A percentile compares a stretch with the other conserved stretches of the same genome.
Evolutionary conservation across 2,329 filamentous ascomycete genomes (phyloP).

Genomic region (Cladophialophora immunda): DNA sequence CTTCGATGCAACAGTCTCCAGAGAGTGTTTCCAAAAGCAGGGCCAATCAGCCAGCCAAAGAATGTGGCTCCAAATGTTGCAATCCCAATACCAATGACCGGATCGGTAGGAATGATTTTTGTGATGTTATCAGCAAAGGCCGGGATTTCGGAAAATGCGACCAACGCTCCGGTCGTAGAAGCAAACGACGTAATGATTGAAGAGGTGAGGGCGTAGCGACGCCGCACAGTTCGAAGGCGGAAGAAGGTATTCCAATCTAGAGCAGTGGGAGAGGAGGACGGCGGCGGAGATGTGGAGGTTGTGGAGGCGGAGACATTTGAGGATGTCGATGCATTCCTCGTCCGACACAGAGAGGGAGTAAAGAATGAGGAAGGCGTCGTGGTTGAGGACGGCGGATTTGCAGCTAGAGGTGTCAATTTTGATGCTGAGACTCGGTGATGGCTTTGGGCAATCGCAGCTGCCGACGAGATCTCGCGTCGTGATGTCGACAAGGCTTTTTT

Average conservation of each 20-base stretch:
- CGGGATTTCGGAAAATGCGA: conserved; percentile 37
- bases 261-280: conserved; percentile 36
- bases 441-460: conserved; percentile 38
- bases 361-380: conserved; percentile 37
- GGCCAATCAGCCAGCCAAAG: conserved; percentile 88
- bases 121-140: conserved; percentile 39
- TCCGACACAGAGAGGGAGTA: conserved; percentile 34
- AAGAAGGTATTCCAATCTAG: conserved; percentile 95
- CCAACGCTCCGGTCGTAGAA: conserved; percentile 65
- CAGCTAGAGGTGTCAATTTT: conserved; percentile 22
- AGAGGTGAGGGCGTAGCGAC: conserved; percentile 82
- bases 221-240: conserved; percentile 82
- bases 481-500: conserved; percentile 19
- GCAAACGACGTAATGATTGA: conserved; percentile 72
- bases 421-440: conserved; percentile 26
- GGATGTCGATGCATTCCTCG: conserved; percentile 34
- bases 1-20: conserved; percentile 80
- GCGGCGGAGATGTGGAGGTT: conserved; percentile 17
- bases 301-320: conserved; percentile 21
- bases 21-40: conserved; percentile 78
- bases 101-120: conserved; percentile 68
- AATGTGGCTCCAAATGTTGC: conserved; percentile 78
- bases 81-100: conserved; percentile 83
- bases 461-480: conserved; percentile 30
- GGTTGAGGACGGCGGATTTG: conserved; percentile 26